Base-by-base conservation (phyloP, 805 yeast genomes). In the Wickerhamiella azyma region DNA sequence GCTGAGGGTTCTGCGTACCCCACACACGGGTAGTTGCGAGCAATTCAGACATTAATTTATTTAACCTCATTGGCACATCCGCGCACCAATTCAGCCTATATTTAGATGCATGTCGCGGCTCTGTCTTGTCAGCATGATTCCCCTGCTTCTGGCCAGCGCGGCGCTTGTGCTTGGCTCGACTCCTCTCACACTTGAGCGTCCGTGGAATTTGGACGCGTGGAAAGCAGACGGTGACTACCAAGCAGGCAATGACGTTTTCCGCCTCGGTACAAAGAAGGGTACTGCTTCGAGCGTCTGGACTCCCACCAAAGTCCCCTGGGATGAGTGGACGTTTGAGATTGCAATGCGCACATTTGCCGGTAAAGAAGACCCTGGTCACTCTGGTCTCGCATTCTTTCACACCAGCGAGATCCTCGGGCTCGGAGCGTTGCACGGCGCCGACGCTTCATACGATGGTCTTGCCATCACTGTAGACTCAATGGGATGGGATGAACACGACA, bases 381-480 rank as follows among this genome's bases (percentile, higher is more conserved):
- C 65, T 8, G 69, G 69, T 1, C 46, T 66, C 40, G 64, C 63
- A 2, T 37, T 66, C 19, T 66, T 69, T 66, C 62, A 59, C 48
- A 55, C 66, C 14, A 50, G 52, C 6, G 46, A 53, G 19, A 54
- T 55, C 6, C 51, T 49, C 37, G 49, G 50, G 14, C 41, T 39
- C 2, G 70, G 70, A 4, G 59, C 65, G 2, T 58, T 63, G 7
- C 63, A 61, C 49, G 70, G 70, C 18, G 55, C 61, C 9, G 46
- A 54, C 21, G 68, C 65, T 35, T 36, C 43, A 10, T 66, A 67
- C 67, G 68, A 66, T 47, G 70, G 70, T 2, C 52, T 66, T 37
- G 69, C 64, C 5, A 45, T 66, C n/a, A 54, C 63, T 48, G 50
- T 66, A 26, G 70, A 66, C 52, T 54, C 61, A n/a, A 50, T 52